Percentiles rank a stretch among this genome's conserved stretches.
These are phyloP conservation scores for Synchytrium microbalum DNA, from an alignment of 371 early-diverging fungal species.

Conservation along the genomic window DNA sequence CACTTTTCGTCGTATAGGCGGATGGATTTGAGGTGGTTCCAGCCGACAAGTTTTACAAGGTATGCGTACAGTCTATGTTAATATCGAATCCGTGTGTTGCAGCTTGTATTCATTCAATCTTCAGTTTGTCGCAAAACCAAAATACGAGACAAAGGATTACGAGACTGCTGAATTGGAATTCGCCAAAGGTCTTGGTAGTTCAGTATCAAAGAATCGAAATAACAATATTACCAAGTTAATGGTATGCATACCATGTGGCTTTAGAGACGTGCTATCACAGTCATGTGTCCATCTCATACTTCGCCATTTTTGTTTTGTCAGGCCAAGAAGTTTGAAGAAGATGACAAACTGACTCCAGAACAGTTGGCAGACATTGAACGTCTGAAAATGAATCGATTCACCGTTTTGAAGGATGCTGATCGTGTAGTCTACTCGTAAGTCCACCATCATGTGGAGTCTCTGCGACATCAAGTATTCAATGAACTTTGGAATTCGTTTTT, in stretches of 20 bases:
- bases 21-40: neutral
- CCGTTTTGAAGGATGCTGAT: neutral
- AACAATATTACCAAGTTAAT: neutral
- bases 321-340: neutral
- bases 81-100: no score
- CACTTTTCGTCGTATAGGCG: no score
- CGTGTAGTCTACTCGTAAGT: neutral
- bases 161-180: neutral
- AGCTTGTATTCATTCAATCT: no score
- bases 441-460: no score
- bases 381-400: neutral
- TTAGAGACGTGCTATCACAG: no score
- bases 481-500: no score
- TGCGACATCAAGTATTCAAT: no score
- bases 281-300: no score
- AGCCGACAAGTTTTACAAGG: neutral
- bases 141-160: neutral
- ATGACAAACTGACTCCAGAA: neutral
- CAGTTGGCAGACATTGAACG: neutral
- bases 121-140: neutral
- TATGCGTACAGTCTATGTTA: neutral
- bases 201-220: neutral
- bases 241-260: no score
- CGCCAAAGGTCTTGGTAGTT: neutral
- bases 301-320: no score